Percentiles rank a stretch among this genome's conserved stretches.
phyloP scores from a whole-genome alignment of 305 asterid genomes.

The Rubia peregrina region DNA sequence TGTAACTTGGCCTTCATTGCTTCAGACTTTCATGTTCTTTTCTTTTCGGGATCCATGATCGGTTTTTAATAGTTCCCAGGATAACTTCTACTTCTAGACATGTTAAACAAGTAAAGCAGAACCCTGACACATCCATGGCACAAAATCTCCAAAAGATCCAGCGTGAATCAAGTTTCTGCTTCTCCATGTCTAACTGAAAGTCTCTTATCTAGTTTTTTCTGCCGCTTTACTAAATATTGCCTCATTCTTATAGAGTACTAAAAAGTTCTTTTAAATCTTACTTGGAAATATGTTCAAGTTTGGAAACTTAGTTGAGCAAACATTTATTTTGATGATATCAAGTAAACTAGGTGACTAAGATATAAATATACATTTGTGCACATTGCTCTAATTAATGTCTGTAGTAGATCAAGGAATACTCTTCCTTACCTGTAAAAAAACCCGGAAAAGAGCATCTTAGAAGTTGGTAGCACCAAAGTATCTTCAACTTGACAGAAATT shows the following conservation, averaged over 20 bases:
- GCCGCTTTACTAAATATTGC: background rate
- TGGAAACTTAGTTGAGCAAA: background rate
- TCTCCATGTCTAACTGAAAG: too few relatives aligned
- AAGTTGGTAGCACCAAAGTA: slow-evolving; percentile 5
- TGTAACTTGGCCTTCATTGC: background rate
- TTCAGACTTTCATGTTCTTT: background rate
- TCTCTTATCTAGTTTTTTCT: too few relatives aligned
- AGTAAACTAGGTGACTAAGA: background rate
- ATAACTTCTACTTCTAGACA: background rate
- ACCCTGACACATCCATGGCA: background rate
- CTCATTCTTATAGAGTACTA: background rate
- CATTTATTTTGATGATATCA: background rate
- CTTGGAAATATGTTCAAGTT: background rate
- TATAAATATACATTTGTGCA: background rate
- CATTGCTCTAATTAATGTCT: background rate
- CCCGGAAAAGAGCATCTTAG: slow-evolving; percentile 7
- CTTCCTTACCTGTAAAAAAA: background rate
- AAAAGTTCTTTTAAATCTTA: background rate
- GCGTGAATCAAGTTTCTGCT: too few relatives aligned
- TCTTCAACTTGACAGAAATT: slow-evolving; percentile 14
- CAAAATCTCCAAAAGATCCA: background rate
- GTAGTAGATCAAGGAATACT: background rate
- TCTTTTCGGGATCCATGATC: background rate
- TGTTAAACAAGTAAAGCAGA: background rate
- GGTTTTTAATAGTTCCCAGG: background rate